phyloP scores from a whole-genome alignment of 1,284 basidiomycete species.

The Cryptococcus sp. region DNA sequence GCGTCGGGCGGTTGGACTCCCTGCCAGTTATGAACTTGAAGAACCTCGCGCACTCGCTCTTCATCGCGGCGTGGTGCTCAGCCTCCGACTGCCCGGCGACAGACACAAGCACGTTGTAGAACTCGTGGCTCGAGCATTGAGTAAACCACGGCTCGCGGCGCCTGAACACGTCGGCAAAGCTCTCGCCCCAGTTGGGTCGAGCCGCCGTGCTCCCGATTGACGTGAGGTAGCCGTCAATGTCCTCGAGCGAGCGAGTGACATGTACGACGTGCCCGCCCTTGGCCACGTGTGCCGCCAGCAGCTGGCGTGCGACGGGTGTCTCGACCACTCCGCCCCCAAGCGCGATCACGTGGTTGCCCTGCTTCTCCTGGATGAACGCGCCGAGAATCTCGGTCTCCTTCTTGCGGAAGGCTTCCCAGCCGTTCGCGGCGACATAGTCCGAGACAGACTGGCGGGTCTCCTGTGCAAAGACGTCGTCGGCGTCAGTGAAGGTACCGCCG shows the following conservation, averaged over 20 bases:
- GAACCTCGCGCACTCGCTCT: constrained; percentile 56
- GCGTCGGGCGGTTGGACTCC: constrained; percentile 63
- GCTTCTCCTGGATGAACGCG: constrained; percentile 60
- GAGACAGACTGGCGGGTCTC: constrained; percentile 64
- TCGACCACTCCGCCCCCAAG: constrained; percentile 97
- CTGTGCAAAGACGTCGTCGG: constrained; percentile 74
- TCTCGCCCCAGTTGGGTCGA: constrained; percentile 79
- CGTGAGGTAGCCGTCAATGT: constrained; percentile 73
- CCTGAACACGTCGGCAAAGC: constrained; percentile 74
- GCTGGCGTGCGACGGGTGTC: constrained; percentile 66
- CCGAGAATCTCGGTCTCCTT: constrained; percentile 61
- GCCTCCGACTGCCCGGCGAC: constrained; percentile 33
- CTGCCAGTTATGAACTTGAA: constrained; percentile 84
- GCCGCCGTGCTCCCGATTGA: constrained; percentile 59
- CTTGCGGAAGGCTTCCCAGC: constrained; percentile 72
- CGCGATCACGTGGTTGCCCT: constrained; percentile 70
- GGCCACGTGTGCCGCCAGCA: constrained; percentile 66
- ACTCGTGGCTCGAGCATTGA: constrained; percentile 81
- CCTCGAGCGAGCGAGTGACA: constrained; percentile 65
- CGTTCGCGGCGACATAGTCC: constrained; percentile 71
- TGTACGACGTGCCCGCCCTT: constrained; percentile 66
- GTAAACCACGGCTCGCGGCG: constrained; percentile 83
- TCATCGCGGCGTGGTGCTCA: constrained; percentile 42
- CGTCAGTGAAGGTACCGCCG: constrained; percentile 78
- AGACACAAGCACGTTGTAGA: constrained; percentile 61